Evolutionary conservation across 345 rosid genomes (phyloP).

Genomic region (Corchorus capsularis): DNA sequence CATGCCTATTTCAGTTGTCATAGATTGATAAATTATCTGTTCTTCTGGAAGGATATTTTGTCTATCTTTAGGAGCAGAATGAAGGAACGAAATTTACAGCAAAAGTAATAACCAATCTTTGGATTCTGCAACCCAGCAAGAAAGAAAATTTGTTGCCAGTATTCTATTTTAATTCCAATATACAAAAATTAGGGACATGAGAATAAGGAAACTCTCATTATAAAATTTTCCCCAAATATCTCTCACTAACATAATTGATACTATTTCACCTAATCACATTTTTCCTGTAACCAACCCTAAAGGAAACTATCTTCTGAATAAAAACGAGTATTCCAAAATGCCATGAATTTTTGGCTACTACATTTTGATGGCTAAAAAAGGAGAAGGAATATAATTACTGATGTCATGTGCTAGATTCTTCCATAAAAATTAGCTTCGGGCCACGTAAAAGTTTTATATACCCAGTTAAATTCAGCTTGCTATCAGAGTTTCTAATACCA

Average conservation of each 20-base stretch:
- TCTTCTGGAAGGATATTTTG: no score
- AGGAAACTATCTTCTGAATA: neutral
- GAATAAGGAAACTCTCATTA: neutral
- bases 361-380: constrained; percentile 18
- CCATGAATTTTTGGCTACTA: neutral
- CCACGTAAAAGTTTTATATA: constrained; percentile 85
- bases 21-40: no score
- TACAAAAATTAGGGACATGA: neutral
- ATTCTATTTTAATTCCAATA: no score
- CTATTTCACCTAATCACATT: constrained; percentile 14
- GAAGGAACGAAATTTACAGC: no score
- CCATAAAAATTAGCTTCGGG: constrained; percentile 38
- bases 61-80: no score
- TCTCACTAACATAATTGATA: neutral
- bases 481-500: constrained; percentile 79
- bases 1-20: no score
- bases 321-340: constrained; percentile 10
- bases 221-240: neutral
- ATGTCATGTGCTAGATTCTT: constrained; percentile 58
- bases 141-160: no score
- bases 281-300: neutral
- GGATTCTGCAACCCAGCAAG: no score
- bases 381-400: constrained; percentile 35
- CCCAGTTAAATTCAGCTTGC: constrained; percentile 82
- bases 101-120: no score